phyloP scores from a whole-genome alignment of 2,329 filamentous ascomycete species.

The Scolecobasidium constrictum region DNA sequence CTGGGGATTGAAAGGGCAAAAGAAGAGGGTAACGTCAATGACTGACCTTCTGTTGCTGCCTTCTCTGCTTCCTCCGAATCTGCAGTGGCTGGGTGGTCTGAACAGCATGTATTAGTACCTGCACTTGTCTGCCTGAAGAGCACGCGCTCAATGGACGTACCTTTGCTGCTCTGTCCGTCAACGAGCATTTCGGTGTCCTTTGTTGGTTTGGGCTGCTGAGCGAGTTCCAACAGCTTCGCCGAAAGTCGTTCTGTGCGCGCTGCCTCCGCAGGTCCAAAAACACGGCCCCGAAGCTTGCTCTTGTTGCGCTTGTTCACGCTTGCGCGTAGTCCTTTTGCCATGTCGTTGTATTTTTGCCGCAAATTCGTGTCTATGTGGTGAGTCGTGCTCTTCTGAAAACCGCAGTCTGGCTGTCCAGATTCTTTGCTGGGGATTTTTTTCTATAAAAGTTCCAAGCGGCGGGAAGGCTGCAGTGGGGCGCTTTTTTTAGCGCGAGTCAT shows the following conservation, averaged over 20 bases:
- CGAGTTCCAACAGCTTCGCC: constrained; percentile 73
- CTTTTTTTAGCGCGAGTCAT: too few relatives aligned
- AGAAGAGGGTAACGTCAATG: not conserved
- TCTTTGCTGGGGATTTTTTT: too few relatives aligned
- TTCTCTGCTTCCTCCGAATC: constrained; percentile 8
- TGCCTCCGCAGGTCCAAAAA: constrained; percentile 74
- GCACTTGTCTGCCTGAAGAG: constrained; percentile 14
- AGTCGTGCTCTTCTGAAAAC: not conserved
- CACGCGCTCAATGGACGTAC: constrained; percentile 13
- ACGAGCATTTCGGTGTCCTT: constrained; percentile 36
- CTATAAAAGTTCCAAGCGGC: too few relatives aligned
- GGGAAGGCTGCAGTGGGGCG: too few relatives aligned
- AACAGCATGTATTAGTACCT: constrained; percentile 12
- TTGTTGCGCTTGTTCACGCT: constrained; percentile 77
- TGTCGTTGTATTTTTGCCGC: constrained; percentile 29
- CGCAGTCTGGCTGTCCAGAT: too few relatives aligned
- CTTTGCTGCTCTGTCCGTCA: constrained; percentile 28
- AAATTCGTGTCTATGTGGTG: not conserved
- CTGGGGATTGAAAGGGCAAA: not conserved
- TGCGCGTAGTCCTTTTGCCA: constrained; percentile 81
- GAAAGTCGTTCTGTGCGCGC: constrained; percentile 75
- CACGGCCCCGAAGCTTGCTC: constrained; percentile 62
- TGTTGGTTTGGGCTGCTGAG: constrained; percentile 60
- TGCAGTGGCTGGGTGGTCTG: constrained; percentile 11
- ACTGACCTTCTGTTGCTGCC: constrained; percentile 5